These are phyloP conservation scores for Hypoxylon sp. DNA, from an alignment of 2,329 filamentous ascomycete genomes.

Conservation along the genomic window DNA sequence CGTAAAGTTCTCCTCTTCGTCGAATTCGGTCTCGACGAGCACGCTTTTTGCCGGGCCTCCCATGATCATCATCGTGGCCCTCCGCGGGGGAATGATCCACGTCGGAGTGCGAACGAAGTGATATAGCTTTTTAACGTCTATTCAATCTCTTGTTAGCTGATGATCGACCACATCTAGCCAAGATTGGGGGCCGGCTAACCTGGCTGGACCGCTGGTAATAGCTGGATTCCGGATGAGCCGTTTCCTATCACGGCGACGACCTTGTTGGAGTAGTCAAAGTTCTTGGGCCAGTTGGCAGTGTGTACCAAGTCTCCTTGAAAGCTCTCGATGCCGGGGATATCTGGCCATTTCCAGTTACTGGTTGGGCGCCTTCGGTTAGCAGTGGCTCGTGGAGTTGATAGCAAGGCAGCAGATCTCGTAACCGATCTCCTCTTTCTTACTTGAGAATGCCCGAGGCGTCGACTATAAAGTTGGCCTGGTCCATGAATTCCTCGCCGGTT, in stretches of 20 bases:
- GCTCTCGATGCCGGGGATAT: conserved; percentile 53
- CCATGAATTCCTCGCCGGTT: conserved; percentile 51
- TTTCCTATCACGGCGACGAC: conserved; percentile 65
- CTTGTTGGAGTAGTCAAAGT: conserved; percentile 59
- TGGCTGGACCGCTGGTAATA: conserved; percentile 59
- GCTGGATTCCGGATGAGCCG: conserved; percentile 62
- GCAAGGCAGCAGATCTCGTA: not conserved
- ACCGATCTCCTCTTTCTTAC: conserved; percentile 47
- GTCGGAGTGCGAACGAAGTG: conserved; percentile 54
- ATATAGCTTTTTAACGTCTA: conserved; percentile 51
- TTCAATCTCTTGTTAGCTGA: conserved; percentile 14
- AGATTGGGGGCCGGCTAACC: conserved; percentile 39
- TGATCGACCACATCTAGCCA: not conserved
- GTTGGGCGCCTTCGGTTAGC: conserved; percentile 26
- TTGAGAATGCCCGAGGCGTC: conserved; percentile 62
- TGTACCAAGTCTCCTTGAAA: conserved; percentile 61
- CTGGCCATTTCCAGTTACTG: conserved; percentile 63
- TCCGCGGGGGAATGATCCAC: conserved; percentile 52
- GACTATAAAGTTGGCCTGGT: conserved; percentile 57
- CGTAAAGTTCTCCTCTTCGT: conserved; percentile 53
- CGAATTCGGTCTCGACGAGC: conserved; percentile 51
- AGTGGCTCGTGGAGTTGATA: not conserved
- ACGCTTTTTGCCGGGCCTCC: conserved; percentile 49
- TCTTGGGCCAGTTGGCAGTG: conserved; percentile 61
- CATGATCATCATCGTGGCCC: conserved; percentile 50